Evolutionary conservation across 768 basidiomycete species (phyloP).

Genomic region (Phlegmacium glaucopus): DNA sequence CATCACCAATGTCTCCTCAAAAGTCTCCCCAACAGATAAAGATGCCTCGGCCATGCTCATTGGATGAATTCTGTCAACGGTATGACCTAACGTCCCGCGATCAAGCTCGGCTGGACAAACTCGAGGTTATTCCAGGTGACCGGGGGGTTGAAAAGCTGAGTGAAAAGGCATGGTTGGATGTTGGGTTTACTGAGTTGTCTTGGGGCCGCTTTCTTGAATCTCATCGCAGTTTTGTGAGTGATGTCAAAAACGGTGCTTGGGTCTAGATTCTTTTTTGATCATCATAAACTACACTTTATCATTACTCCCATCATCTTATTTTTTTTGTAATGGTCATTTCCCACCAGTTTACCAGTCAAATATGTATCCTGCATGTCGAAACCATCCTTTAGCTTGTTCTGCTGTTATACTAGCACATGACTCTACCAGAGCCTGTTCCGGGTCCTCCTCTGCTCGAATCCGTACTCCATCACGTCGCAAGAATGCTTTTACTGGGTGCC

Average conservation of each 20-base stretch:
- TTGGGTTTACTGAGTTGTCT: conserved; percentile 7
- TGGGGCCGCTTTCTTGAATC: conserved; percentile 6
- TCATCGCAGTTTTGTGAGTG: conserved; percentile 2
- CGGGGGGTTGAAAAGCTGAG: conserved; percentile 3
- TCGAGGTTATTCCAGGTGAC: conserved; percentile 10
- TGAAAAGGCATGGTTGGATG: conserved; percentile 7
- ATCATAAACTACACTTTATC: background rate
- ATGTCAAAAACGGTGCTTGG: conserved; percentile 4
- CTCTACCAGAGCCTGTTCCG: conserved; percentile 7
- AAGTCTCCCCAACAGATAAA: too few relatives aligned
- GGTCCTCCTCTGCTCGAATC: conserved; percentile 10
- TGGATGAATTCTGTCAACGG: too few relatives aligned
- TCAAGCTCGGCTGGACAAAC: conserved; percentile 2
- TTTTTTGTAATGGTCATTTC: background rate
- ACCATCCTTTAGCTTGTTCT: conserved; percentile 15
- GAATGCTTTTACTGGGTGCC: conserved; percentile 6
- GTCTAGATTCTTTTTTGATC: background rate
- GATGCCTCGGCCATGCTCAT: too few relatives aligned
- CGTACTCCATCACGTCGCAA: conserved; percentile 4
- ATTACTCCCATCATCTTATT: background rate
- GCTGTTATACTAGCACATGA: conserved; percentile 16
- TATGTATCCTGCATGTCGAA: conserved; percentile 21
- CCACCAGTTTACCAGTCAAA: background rate
- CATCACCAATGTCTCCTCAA: too few relatives aligned
- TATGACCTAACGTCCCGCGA: too few relatives aligned